These are phyloP conservation scores for Drechslerella coelobrocha DNA, from an alignment of 2,329 filamentous ascomycete species.

Conservation along the genomic window DNA sequence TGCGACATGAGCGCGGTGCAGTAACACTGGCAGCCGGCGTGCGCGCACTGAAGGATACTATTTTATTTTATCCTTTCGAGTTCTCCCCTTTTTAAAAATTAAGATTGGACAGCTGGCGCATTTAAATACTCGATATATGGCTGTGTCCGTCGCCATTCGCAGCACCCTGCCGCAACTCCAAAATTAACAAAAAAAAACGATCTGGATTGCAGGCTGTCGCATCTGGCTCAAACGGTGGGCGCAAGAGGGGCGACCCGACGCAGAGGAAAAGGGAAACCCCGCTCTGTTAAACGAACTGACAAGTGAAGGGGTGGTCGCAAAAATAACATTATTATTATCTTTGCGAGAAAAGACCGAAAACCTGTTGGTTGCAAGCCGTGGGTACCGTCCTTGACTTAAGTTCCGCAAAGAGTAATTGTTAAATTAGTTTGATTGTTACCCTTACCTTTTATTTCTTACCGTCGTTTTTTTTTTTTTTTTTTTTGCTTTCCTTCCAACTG, in stretches of 20 bases:
- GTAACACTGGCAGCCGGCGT: neutral
- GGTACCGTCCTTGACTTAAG: constrained; percentile 26
- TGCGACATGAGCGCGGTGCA: constrained; percentile 1
- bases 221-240: constrained; percentile 26
- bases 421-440: constrained; percentile 49
- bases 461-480: constrained; percentile 17
- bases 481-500: constrained; percentile 19
- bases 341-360: neutral
- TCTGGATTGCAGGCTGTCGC: constrained; percentile 25
- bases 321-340: constrained; percentile 39
- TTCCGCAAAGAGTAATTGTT: constrained; percentile 50
- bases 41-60: neutral
- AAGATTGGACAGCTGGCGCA: neutral
- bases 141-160: constrained; percentile 1
- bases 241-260: constrained; percentile 36
- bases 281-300: constrained; percentile 36
- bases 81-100: neutral
- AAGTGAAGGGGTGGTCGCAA: constrained; percentile 46
- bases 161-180: constrained; percentile 19
- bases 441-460: constrained; percentile 40
- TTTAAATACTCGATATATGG: neutral
- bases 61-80: neutral
- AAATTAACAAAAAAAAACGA: constrained; percentile 1
- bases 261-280: constrained; percentile 36
- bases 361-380: constrained; percentile 23